These are phyloP conservation scores for Globisporangium ultimum DNA, from an alignment of 352 stramenopile species.

Conservation along the genomic window DNA sequence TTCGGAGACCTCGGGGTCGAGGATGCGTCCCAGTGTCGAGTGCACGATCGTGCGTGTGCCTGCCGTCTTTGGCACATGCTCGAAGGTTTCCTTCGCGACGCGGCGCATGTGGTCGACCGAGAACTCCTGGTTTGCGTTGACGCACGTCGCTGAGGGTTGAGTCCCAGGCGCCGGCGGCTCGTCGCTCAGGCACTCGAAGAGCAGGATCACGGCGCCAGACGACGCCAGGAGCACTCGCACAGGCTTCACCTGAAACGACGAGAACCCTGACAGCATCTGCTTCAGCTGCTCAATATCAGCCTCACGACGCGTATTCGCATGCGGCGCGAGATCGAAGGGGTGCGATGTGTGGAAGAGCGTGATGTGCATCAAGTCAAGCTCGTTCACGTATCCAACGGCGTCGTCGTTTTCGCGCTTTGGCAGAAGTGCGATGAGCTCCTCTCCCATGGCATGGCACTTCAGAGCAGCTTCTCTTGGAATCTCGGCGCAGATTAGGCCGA, in stretches of 20 bases:
- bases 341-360: constrained; percentile 81
- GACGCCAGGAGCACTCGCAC: constrained; percentile 53
- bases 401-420: constrained; percentile 25
- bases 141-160: constrained; percentile 9
- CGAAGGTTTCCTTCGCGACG: constrained; percentile 44
- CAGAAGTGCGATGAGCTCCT: constrained; percentile 41
- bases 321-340: constrained; percentile 45
- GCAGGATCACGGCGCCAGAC: constrained; percentile 64
- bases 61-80: constrained; percentile 36
- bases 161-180: not conserved
- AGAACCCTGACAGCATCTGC: constrained; percentile 30
- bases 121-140: constrained; percentile 41
- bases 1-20: constrained; percentile 37
- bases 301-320: constrained; percentile 27
- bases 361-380: constrained; percentile 68
- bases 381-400: constrained; percentile 55
- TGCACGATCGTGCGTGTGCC: constrained; percentile 61
- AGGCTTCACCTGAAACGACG: constrained; percentile 41
- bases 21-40: constrained; percentile 54
- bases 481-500: constrained; percentile 46
- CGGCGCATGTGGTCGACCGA: constrained; percentile 54
- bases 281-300: constrained; percentile 45
- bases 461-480: constrained; percentile 34
- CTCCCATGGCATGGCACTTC: constrained; percentile 33
- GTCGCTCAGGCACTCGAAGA: constrained; percentile 44